A percentile compares a stretch with the other conserved stretches of the same genome.
Evolutionary conservation across 257 asterid genomes (phyloP).

Genomic region (Phtheirospermum japonicum): DNA sequence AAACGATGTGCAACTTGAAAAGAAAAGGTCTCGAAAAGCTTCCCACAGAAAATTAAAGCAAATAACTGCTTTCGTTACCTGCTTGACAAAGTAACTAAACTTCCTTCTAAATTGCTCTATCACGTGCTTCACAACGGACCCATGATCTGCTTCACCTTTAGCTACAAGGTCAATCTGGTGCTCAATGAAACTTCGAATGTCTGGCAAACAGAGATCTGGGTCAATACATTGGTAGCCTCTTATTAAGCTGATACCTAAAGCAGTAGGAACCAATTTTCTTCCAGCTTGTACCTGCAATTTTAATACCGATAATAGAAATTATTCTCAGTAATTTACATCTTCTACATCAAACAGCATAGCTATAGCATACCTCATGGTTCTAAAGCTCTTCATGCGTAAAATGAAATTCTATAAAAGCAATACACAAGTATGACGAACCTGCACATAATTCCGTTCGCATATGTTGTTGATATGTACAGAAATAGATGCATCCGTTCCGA

Average conservation of each 20-base stretch:
- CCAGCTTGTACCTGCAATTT: constrained; percentile 80
- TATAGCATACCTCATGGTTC: neutral
- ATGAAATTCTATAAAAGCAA: constrained; percentile 11
- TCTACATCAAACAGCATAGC: constrained; percentile 13
- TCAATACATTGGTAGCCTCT: constrained; percentile 93
- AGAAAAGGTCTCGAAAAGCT: constrained; percentile 11
- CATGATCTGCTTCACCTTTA: constrained; percentile 90
- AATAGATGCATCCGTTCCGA: constrained; percentile 96
- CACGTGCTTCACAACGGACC: constrained; percentile 76
- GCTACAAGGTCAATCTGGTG: constrained; percentile 87
- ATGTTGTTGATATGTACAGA: constrained; percentile 90
- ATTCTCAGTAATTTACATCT: constrained; percentile 17
- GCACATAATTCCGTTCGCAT: constrained; percentile 84
- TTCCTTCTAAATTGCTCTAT: constrained; percentile 76
- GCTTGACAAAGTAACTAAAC: constrained; percentile 79
- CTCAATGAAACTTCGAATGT: constrained; percentile 90
- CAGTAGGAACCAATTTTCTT: constrained; percentile 81
- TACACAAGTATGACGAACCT: constrained; percentile 46
- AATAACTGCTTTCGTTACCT: constrained; percentile 43
- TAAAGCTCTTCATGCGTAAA: constrained; percentile 14
- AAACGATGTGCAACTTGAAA: neutral
- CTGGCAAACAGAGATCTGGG: constrained; percentile 91
- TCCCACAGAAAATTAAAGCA: constrained; percentile 12
- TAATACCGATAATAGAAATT: constrained; percentile 8
- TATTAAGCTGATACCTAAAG: constrained; percentile 83